phyloP scores from a whole-genome alignment of 768 basidiomycete species.

The Macrolepiota albuminosa region DNA sequence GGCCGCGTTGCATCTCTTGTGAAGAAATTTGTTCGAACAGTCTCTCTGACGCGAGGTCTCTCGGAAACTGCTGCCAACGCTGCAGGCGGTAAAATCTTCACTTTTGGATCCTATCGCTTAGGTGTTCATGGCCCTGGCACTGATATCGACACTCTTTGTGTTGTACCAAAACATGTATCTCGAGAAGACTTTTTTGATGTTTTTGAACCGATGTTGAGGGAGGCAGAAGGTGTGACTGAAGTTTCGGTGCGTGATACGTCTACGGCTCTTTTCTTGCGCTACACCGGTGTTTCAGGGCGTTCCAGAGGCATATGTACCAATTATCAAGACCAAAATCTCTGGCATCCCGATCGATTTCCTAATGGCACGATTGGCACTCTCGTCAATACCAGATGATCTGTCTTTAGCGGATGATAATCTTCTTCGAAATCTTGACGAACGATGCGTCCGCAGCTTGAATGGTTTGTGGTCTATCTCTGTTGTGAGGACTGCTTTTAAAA shows the following conservation, averaged over 20 bases:
- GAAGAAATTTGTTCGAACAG: conserved; percentile 86
- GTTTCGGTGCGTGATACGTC: conserved; percentile 65
- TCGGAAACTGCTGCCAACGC: conserved; percentile 84
- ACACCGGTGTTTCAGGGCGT: conserved; percentile 60
- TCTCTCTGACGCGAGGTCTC: conserved; percentile 73
- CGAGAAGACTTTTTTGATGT: conserved; percentile 94
- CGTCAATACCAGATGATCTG: conserved; percentile 89
- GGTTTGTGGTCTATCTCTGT: conserved; percentile 38
- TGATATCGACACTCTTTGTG: conserved; percentile 98
- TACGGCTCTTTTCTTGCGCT: background rate
- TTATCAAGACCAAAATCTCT: conserved; percentile 86
- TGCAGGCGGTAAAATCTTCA: conserved; percentile 98
- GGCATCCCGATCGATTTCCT: conserved; percentile 93
- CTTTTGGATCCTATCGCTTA: conserved; percentile 96
- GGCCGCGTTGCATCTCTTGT: conserved; percentile 86
- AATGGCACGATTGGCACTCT: conserved; percentile 84
- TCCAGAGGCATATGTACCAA: conserved; percentile 94
- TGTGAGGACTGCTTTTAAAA: background rate
- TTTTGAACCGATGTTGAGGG: conserved; percentile 85
- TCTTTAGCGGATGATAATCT: conserved; percentile 89
- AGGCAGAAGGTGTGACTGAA: conserved; percentile 78
- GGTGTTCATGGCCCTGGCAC: conserved; percentile 95
- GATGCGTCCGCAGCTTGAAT: conserved; percentile 91
- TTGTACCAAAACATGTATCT: conserved; percentile 94
- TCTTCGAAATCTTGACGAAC: conserved; percentile 88